These are phyloP conservation scores for Pythium aphanidermatum DNA, from an alignment of 352 stramenopile genomes.

Conservation along the genomic window DNA sequence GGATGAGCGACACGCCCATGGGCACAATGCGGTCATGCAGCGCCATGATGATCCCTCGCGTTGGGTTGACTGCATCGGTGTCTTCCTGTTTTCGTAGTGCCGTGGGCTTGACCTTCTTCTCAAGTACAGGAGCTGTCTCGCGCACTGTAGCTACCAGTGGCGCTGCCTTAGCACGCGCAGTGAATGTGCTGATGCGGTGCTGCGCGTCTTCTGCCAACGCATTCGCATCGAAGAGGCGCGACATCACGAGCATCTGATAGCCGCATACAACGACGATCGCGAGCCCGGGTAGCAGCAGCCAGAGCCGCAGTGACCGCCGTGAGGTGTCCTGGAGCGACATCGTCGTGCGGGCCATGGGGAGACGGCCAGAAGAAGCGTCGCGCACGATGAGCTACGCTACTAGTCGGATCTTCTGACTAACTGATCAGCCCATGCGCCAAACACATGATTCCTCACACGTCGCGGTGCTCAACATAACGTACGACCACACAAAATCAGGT, in stretches of 20 bases:
- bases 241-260: constrained; percentile 15
- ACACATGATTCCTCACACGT: too few relatives aligned
- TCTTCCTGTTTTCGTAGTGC: neutral
- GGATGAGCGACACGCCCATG: constrained; percentile 59
- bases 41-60: constrained; percentile 36
- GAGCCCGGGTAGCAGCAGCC: constrained; percentile 9
- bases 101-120: neutral
- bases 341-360: constrained; percentile 1
- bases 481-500: too few relatives aligned
- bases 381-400: too few relatives aligned
- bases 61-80: constrained; percentile 3
- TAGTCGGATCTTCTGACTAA: too few relatives aligned
- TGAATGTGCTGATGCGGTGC: neutral
- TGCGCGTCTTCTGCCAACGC: constrained; percentile 3
- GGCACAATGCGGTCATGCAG: constrained; percentile 47
- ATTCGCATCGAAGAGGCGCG: constrained; percentile 11
- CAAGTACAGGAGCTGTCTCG: neutral
- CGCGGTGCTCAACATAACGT: too few relatives aligned
- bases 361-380: neutral
- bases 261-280: constrained; percentile 8
- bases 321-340: neutral
- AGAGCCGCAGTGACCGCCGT: neutral
- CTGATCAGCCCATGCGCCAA: too few relatives aligned
- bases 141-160: neutral
- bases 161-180: neutral